phyloP scores from a whole-genome alignment of 306 rosid species.

The Lagenaria siceraria region DNA sequence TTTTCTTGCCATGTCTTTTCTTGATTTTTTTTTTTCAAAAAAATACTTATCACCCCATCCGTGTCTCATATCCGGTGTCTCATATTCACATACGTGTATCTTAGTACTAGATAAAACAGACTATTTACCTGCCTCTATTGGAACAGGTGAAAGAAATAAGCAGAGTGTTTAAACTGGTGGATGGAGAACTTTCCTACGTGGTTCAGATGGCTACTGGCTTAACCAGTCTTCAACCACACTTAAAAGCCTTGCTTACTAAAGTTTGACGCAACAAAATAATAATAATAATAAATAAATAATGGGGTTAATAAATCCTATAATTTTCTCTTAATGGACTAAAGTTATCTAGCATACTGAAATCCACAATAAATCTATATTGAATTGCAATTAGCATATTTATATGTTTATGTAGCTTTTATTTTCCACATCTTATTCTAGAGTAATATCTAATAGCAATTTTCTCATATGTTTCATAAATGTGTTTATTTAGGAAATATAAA shows the following conservation, averaged over 20 bases:
- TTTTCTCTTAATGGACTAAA: background rate
- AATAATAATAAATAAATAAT: too few relatives aligned
- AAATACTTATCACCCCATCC: too few relatives aligned
- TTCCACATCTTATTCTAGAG: background rate
- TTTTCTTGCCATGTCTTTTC: too few relatives aligned
- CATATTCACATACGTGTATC: too few relatives aligned
- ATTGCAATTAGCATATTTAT: background rate
- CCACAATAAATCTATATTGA: background rate
- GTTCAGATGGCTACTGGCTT: conserved; percentile 72
- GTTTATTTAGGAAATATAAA: background rate
- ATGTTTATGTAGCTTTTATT: background rate
- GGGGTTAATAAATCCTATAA: background rate
- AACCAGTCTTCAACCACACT: conserved; percentile 49
- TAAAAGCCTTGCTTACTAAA: conserved; percentile 57
- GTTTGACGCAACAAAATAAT: conserved; percentile 20
- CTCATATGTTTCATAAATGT: background rate
- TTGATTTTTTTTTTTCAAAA: too few relatives aligned
- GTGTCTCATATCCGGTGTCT: too few relatives aligned
- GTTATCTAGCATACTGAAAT: background rate
- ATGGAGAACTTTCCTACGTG: conserved; percentile 44
- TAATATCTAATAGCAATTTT: background rate
- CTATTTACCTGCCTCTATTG: background rate
- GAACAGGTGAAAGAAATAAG: conserved; percentile 56
- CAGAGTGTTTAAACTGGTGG: conserved; percentile 42
- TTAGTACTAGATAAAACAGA: background rate